Conservation (phyloP, 202 grass and related monocot genomes). For the Carex arenaria region DNA sequence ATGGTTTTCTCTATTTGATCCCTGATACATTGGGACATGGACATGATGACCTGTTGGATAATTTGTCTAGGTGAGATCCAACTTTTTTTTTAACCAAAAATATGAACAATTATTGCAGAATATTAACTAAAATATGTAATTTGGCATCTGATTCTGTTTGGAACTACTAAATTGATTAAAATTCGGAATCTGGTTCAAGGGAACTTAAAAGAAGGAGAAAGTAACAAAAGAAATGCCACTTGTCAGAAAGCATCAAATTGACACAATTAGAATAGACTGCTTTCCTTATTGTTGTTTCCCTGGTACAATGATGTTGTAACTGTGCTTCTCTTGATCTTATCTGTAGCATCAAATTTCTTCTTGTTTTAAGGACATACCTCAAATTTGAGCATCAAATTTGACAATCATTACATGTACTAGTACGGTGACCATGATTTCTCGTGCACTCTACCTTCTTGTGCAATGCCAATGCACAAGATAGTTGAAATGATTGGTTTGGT, state of each 20-base stretch:
- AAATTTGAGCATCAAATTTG: no score
- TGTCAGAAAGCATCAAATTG: background rate
- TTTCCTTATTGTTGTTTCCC: background rate
- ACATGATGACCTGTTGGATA: no score
- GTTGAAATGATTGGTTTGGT: no score
- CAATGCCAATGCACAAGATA: background rate
- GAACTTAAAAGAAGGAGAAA: background rate
- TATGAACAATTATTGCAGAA: background rate
- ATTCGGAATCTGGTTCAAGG: background rate
- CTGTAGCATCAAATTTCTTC: background rate
- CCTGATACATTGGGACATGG: no score
- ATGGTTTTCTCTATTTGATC: background rate
- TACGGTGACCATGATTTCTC: background rate
- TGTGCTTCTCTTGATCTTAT: background rate
- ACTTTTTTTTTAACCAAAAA: no score
- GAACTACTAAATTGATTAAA: background rate
- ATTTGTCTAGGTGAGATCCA: no score
- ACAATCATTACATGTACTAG: background rate
- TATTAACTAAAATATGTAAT: background rate
- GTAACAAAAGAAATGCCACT: no score
- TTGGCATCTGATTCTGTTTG: conserved; percentile 15
- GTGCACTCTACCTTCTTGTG: background rate
- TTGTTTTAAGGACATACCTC: background rate
- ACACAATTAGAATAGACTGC: background rate
- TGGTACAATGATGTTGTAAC: background rate